Percentiles rank a stretch among this genome's conserved stretches.
Conservation (phyloP, 495 filamentous ascomycete genomes). For the Lophium mytilinum region DNA sequence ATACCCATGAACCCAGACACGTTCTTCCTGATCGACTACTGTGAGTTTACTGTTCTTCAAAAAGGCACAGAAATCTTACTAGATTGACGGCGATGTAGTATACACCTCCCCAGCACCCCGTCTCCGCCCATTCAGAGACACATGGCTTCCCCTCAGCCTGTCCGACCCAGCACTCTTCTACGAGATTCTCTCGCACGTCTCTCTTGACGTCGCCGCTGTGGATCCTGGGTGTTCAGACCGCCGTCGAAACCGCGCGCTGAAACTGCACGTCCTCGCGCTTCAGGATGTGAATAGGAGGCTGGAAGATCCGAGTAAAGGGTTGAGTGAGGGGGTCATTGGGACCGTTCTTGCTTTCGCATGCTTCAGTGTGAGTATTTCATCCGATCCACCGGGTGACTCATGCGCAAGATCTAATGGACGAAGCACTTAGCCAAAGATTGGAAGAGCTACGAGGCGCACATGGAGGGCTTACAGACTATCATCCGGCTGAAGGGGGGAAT, state of each 20-base stretch:
- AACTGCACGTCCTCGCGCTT: slow-evolving; percentile 4
- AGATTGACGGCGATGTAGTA: not conserved
- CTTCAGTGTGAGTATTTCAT: slow-evolving; percentile 6
- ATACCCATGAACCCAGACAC: slow-evolving; percentile 7
- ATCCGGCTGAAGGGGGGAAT: slow-evolving; percentile 7
- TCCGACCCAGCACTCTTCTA: slow-evolving; percentile 11
- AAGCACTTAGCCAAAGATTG: slow-evolving; percentile 7
- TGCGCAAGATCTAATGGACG: not conserved
- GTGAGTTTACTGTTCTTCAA: slow-evolving; percentile 4
- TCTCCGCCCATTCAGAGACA: slow-evolving; percentile 6
- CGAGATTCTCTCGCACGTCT: slow-evolving; percentile 7
- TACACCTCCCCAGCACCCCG: slow-evolving; percentile 5
- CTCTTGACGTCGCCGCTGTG: slow-evolving; percentile 1
- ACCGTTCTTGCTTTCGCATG: slow-evolving; percentile 6
- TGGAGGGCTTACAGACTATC: slow-evolving; percentile 6
- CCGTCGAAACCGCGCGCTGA: slow-evolving; percentile 1
- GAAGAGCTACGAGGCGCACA: slow-evolving; percentile 7
- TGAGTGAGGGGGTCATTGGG: slow-evolving; percentile 8
- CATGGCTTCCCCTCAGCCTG: slow-evolving; percentile 6
- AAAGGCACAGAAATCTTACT: slow-evolving; percentile 2
- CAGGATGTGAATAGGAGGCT: slow-evolving; percentile 2
- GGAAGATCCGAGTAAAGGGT: slow-evolving; percentile 1
- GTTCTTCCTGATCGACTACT: slow-evolving; percentile 8
- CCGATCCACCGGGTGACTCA: not conserved
- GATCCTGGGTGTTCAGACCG: slow-evolving; percentile 4